A percentile compares a stretch with the other conserved stretches of the same genome.
Conservation (phyloP, 495 filamentous ascomycete species). For the Tuber borchii region DNA sequence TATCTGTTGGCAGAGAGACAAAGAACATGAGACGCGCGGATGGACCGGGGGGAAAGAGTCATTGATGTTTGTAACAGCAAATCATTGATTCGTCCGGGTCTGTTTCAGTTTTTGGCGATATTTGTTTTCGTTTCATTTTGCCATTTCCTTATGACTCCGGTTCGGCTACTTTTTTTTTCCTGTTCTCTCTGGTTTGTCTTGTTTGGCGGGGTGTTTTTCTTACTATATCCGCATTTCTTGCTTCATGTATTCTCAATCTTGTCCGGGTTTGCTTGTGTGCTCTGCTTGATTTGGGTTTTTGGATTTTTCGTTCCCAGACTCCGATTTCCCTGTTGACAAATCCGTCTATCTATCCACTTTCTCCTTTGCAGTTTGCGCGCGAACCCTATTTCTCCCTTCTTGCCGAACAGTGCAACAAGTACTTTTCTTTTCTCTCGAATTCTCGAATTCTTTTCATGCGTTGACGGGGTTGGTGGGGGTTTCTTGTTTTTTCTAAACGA, state of each 20-base stretch:
- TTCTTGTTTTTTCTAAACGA: background rate
- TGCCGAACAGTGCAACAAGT: background rate
- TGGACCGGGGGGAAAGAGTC: background rate
- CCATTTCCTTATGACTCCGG: background rate
- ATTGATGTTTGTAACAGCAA: background rate
- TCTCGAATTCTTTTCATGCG: background rate
- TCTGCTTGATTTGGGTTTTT: background rate
- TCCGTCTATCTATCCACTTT: background rate
- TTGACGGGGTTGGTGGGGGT: background rate
- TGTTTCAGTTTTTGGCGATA: background rate
- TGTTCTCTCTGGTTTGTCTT: background rate
- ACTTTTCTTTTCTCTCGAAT: background rate
- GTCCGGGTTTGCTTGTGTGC: background rate
- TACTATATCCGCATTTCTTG: slow-evolving; percentile 5
- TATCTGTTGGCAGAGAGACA: background rate
- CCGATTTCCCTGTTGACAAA: background rate
- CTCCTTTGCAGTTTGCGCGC: background rate
- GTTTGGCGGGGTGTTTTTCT: background rate
- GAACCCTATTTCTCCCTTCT: background rate
- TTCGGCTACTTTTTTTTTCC: background rate
- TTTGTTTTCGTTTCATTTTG: background rate
- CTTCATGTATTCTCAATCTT: background rate
- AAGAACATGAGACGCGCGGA: background rate
- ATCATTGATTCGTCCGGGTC: background rate
- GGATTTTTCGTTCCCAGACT: background rate